Evolutionary conservation across 139 green algal genomes (phyloP), one percentile per base, ranked within the genome.

Genomic region (Chlamydomonas sphaeroides): DNA sequence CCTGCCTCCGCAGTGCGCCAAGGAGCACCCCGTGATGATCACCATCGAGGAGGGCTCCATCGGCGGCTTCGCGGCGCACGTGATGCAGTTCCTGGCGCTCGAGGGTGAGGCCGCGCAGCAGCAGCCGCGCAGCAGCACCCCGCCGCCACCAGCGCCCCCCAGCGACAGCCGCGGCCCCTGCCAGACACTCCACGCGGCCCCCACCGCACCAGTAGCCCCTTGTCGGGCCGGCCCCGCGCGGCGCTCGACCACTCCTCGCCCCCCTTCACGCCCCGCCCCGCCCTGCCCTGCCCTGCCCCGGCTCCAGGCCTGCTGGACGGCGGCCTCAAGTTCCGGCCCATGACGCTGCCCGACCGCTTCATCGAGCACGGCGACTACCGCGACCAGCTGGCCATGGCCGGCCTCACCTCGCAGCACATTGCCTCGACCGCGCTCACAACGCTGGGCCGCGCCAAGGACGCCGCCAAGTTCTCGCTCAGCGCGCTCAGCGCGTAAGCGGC

Each of bases 21-120:
- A 86, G 48, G 89, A 99, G 87, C 97, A 99, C 88, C 79, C 88
- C 2, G 92, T 95, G 32, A 91, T 99, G 88, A 96, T 99, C 85
- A 98, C 90, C 30, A 94, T 99, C 25, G 97, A 99, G 90, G 97
- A 99, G 93, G 96, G 95, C 32, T 89, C 93, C 36, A 97, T 99
- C 49, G 97, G 97, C 56, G 97, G 97, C 36, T 99, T 99, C 88
- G 95, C 92, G 25, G 92, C 95, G 3, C 96, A 99, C 84, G 97
- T 99, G 36, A 94, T 97, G 92, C 92, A 94, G 75, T 98, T 97
- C 92, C 87, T 99, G 76, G 89, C 93, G 30, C 72, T 96, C 3
- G 93, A 98, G 66, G 96, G 86, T 90, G 82, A 78, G 86, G 41
- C 45, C n/a, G n/a, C n/a, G n/a, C n/a, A n/a, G n/a, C n/a, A n/a